Conservation (phyloP, 2,329 filamentous ascomycete species). For the Tolypocladium paradoxum region DNA sequence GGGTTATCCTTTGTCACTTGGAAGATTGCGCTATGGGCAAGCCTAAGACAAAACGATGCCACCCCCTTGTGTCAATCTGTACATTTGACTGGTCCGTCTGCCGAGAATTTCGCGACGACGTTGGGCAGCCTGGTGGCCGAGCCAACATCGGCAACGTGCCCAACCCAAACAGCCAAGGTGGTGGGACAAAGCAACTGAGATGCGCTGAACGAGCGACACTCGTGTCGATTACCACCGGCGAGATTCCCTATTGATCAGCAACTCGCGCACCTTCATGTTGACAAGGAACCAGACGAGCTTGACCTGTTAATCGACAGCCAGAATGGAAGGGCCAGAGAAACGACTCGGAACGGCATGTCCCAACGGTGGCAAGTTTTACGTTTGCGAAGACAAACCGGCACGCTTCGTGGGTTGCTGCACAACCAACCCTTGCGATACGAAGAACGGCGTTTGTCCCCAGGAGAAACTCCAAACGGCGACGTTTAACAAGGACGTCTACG, state of each 20-base stretch:
- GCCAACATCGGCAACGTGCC: background rate
- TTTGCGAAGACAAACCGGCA: constrained; percentile 18
- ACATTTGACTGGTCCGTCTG: background rate
- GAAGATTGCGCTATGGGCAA: background rate
- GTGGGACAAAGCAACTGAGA: background rate
- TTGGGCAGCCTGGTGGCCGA: background rate
- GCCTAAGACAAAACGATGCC: background rate
- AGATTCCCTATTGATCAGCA: background rate
- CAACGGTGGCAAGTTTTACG: constrained; percentile 17
- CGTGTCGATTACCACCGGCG: background rate
- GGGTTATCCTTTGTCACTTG: background rate
- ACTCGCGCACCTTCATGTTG: background rate
- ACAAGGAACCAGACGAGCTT: background rate
- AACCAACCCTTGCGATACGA: constrained; percentile 20
- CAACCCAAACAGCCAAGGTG: background rate
- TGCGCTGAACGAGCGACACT: background rate
- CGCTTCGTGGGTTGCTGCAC: constrained; percentile 32
- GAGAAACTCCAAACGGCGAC: constrained; percentile 13
- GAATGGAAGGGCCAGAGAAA: background rate
- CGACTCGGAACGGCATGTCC: background rate
- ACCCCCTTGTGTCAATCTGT: background rate
- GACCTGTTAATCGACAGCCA: background rate
- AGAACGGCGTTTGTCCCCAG: constrained; percentile 21
- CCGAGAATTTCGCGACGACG: background rate
- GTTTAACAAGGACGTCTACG: constrained; percentile 15